Base-by-base conservation (phyloP, 2,329 filamentous ascomycete species). In the Fusarium sp. region DNA sequence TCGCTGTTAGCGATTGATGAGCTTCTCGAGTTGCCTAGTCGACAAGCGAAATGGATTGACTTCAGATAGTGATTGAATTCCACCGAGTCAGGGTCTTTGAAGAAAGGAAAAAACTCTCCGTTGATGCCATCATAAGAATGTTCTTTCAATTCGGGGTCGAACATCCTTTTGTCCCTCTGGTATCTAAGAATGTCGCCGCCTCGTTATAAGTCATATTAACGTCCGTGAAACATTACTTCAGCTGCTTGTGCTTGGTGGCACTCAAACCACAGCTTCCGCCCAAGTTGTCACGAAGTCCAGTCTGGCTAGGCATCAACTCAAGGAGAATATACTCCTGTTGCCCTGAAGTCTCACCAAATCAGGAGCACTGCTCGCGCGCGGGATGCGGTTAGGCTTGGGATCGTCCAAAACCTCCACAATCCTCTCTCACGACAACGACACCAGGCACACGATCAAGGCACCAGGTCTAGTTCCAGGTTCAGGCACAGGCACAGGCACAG, bases 191-290 rank as follows among this genome's bases (percentile, higher is more conserved):
- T 63, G 31, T 22, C 31, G 31, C 36, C 47, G 59, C 59, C 54
- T 65, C 60, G n/a, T 55, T 44, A 22, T 42, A 62, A 53, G 50
- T 69, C 58, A 62, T 62, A 27, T 56, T 45, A 68, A 73, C 58
- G 61, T 62, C 64, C 52, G 66, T 75, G 70, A 74, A 75, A 76
- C 72, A 75, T 65, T 57, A 68, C 72, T 66, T 76, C 72, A 75
- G 71, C 67, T 61, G 60, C 72, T 64, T 63, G 72, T 73, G 25
- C 56, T 64, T 49, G 54, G 68, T 75, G 50, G 53, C 60, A 73
- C 71, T 64, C 54, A 52, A 56, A 58, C 29, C 58, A 73, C 55
- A 55, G 62, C 46, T 55, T 62, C 35, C 36, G 57, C 56, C 55
- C 52, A 62, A 54, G 38, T 59, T 67, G 54, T 39, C 61, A 42